Percentiles rank a stretch among this genome's conserved stretches.
Conservation (phyloP, 768 basidiomycete genomes). For the Clavulina sp. region DNA sequence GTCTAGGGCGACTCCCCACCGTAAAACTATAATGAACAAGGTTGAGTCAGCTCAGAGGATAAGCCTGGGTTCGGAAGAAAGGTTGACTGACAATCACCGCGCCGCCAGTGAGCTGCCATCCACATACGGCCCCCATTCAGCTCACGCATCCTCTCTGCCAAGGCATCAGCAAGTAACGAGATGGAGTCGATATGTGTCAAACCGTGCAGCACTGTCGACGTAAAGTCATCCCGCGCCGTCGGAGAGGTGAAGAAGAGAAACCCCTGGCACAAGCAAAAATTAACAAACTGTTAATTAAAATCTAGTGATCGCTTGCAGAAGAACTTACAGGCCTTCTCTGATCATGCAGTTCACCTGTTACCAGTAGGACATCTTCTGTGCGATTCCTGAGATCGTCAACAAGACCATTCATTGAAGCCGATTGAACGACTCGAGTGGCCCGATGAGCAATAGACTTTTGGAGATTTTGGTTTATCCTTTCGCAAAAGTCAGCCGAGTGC, state of each 20-base stretch:
- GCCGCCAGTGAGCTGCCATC: conserved; percentile 11
- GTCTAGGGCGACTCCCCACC: neutral
- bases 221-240: conserved; percentile 18
- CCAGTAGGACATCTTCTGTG: neutral
- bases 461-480: no score
- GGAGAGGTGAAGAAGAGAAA: conserved; percentile 20
- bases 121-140: conserved; percentile 9
- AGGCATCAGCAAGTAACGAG: conserved; percentile 16
- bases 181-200: conserved; percentile 17
- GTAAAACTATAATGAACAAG: neutral
- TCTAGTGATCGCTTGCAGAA: neutral
- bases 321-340: conserved; percentile 3
- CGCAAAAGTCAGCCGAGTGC: no score
- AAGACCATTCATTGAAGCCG: no score
- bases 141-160: conserved; percentile 20
- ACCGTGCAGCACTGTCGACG: conserved; percentile 19
- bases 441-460: no score
- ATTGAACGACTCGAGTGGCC: no score
- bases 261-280: no score
- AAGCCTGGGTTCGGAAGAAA: neutral
- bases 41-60: no score
- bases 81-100: conserved; percentile 9
- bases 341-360: conserved; percentile 5
- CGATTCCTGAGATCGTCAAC: no score
- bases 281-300: no score